Base-by-base conservation (phyloP, 441 rosid genomes). In the Pelargonium myrrhifolium region DNA sequence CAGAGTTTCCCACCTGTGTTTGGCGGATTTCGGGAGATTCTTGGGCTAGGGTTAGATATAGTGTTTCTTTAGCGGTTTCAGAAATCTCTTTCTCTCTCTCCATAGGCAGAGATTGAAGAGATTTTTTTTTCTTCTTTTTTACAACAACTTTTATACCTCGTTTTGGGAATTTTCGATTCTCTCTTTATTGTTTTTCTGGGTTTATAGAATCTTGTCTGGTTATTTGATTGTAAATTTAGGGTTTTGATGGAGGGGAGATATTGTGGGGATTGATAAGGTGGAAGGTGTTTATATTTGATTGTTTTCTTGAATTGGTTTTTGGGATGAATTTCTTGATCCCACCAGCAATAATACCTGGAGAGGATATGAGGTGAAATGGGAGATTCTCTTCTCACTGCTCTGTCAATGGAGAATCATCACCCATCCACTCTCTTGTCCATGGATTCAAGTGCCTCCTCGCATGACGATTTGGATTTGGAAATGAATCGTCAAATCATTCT, bases 361-460 rank as follows among this genome's bases (percentile, higher is more conserved):
- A 45, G 53, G 53, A 42, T 42, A 42, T 42, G 47, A 42, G 47
- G 47, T 42, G 47, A 59, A 51, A 83, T 85, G 96, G 93, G 87
- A 71, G 90, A 84, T 80, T 83, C 88, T 69, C 83, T 78, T 42
- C 76, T 87, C 86, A 6, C 77, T 87, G 51, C 86, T 4, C 77
- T 87, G 43, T 87, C 93, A 18, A 91, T 89, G 76, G 96, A 91
- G 76, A 91, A 85, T 74, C 88, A 91, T 75, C 93, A 83, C 70
- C 97, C 92, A 9, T 91, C 96, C 0, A 91, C 97, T 4, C 82
- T 91, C 65, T 75, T 91, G 71, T 91, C 96, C 0, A 91, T 91
- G 96, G 96, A 91, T 80, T 85, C 96, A 0, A 82, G 93, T 69
- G 55, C 55, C 55, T 65, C 85, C 28, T 74, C 87, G 47, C 92